A percentile compares a stretch with the other conserved stretches of the same genome.
These are phyloP conservation scores for Fomitopsis pulvina DNA, from an alignment of 768 basidiomycete genomes.

Conservation along the genomic window DNA sequence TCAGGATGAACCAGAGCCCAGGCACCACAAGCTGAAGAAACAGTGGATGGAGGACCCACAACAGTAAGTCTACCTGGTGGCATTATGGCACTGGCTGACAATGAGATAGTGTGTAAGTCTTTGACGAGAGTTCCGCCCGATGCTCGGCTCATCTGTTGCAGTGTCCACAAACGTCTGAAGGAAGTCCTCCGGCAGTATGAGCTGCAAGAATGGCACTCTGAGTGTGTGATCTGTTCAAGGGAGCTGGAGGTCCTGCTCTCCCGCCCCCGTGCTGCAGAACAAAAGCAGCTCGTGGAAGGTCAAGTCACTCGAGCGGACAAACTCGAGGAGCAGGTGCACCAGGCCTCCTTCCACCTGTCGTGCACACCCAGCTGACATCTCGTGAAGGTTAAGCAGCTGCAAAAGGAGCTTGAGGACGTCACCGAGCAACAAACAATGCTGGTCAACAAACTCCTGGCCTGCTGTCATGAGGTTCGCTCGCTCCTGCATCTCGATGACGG, in stretches of 20 bases:
- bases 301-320: slow-evolving; percentile 65
- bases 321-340: slow-evolving; percentile 66
- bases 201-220: slow-evolving; percentile 86
- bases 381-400: slow-evolving; percentile 55
- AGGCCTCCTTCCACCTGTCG: slow-evolving; percentile 4
- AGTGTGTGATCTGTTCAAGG: slow-evolving; percentile 87
- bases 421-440: slow-evolving; percentile 73
- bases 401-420: slow-evolving; percentile 74
- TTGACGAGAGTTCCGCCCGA: background rate
- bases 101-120: slow-evolving; percentile 72
- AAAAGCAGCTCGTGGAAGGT: slow-evolving; percentile 74
- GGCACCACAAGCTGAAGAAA: slow-evolving; percentile 68
- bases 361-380: background rate
- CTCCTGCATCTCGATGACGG: background rate
- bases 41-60: slow-evolving; percentile 70
- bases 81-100: background rate
- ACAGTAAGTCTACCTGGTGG: slow-evolving; percentile 47
- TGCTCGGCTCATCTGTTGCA: slow-evolving; percentile 20
- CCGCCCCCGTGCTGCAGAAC: slow-evolving; percentile 81
- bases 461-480: slow-evolving; percentile 81
- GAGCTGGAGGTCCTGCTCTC: slow-evolving; percentile 85
- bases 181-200: slow-evolving; percentile 85
- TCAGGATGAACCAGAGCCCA: slow-evolving; percentile 62
- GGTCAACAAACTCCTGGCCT: slow-evolving; percentile 77
- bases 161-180: slow-evolving; percentile 81